Evolutionary conservation across 2,329 filamentous ascomycete species (phyloP), one percentile per base, ranked within the genome.

Genomic region (Ampelomyces quisqualis): DNA sequence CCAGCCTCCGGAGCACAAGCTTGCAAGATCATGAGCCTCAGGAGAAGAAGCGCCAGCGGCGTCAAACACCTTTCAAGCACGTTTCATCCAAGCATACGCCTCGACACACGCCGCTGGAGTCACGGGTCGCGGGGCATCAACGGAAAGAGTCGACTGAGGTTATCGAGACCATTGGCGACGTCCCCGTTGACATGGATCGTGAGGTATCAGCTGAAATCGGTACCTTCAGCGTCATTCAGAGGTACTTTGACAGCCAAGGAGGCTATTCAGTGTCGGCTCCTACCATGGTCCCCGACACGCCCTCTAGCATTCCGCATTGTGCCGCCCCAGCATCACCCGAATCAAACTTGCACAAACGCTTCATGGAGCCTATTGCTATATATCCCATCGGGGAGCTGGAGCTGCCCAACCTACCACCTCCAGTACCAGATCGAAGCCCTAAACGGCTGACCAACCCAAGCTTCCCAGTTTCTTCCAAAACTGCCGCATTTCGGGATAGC

Each of bases 211-310:
- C 43, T 7, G 56, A 58, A 13, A 42, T 54, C 24, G 56, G 55
- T n/a, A 57, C 56, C 4, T 58, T 59, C 36, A 43, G 58, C 15
- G 53, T 62, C 7, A 58, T 63, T 18, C 57, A 65, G 29, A 55
- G 58, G 35, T 64, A 64, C 27, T 62, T 60, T 31, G 53, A 62
- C 20, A 57, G 51, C 33, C 59, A 61, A 29, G 45, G 39, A 9
- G 45, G 51, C 5, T 49, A 42, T 22, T 41, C 44, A 23, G 50
- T 48, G 4, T 39, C 46, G 6, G 34, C 47, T 34, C 31, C 50
- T 4, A 42, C 35, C 7, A 35, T 37, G 18, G 32, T 29, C 9
- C 46, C 46, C 38, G 40, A 45, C 17, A 36, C 36, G 20, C 40
- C 33, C n/a, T 50, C 51, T 13, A 41, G 51, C 49, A 20, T 38